Evolutionary conservation across 768 basidiomycete genomes (phyloP), one percentile per base, ranked within the genome.

Genomic region (Trametopsis cervina): DNA sequence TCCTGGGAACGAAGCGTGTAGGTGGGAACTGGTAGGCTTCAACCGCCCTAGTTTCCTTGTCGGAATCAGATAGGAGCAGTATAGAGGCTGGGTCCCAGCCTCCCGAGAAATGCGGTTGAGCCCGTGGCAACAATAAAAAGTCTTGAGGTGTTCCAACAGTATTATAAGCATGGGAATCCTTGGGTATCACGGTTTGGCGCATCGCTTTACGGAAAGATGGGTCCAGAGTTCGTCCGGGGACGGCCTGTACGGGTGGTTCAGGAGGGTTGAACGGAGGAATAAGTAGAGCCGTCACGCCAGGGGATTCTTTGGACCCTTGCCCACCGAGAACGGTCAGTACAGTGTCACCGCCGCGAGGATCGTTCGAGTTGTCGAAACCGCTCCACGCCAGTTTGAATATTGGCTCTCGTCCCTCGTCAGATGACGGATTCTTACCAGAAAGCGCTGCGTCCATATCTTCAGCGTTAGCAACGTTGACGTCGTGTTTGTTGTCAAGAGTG

Each of bases 331-430:
- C 68, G 1, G 84, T 73, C 3, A 95, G 66, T 1, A 79, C 69
- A 0, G 90, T 91, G 40, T 80, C 76, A n/a, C 81, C 86, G 36
- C 85, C 73, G 59, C 81, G 66, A 42, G 80, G 72, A 69, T 83
- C 80, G 3, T 72, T 58, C 1, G 79, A 78, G 57, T 83, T 81
- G 0, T 82, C 69, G 63, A 84, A 90, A 1, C 78, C 76, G 47
- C 84, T 86, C 92, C 91, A 96, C 0, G 85, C 70, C 4, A 94
- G 69, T 60, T 88, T 92, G 73, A 87, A 91, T 26, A 96, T 78
- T 3, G 92, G 88, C 57, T 93, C 90, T 55, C 82, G 60, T 18
- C 65, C 58, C 22, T 26, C 49, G 3, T 49, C 44, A 5, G 54
- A 40, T 15, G 57, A 53, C 10, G 55, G 52, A 6, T 55, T 56